Conservation (phyloP, 2,329 filamentous ascomycete species). For the Clarireedia homoeocarpa region DNA sequence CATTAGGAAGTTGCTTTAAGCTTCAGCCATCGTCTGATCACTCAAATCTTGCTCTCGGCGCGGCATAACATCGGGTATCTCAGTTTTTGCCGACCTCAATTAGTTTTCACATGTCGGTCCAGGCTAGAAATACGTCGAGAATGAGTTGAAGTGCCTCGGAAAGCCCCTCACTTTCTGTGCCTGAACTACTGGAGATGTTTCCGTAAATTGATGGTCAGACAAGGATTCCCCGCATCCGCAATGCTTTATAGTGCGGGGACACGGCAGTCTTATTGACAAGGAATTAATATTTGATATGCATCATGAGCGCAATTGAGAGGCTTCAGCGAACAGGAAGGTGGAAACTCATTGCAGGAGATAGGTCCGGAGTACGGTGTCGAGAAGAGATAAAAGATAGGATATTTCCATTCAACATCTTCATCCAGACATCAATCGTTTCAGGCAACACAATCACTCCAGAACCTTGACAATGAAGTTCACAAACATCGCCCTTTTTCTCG, state of each 20-base stretch:
- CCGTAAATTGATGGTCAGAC: background rate
- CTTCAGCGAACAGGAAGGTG: no score
- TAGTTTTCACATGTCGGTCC: background rate
- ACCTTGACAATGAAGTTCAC: conserved; percentile 1
- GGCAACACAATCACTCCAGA: background rate
- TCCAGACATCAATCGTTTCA: background rate
- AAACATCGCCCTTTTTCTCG: background rate
- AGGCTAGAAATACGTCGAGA: background rate
- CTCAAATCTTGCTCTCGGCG: background rate
- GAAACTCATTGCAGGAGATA: no score
- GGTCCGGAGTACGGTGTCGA: no score
- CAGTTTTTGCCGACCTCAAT: background rate
- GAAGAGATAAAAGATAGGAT: no score
- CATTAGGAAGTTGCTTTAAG: background rate
- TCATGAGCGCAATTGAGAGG: background rate
- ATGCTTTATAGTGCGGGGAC: background rate
- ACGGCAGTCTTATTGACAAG: background rate
- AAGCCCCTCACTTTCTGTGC: background rate
- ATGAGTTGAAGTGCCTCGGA: background rate
- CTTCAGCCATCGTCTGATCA: background rate
- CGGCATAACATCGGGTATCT: background rate
- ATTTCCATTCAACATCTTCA: no score
- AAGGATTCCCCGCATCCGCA: conserved; percentile 1
- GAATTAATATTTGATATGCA: background rate
- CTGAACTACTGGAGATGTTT: background rate